Conservation (phyloP, 768 basidiomycete species). For the Galerina sulciceps region DNA sequence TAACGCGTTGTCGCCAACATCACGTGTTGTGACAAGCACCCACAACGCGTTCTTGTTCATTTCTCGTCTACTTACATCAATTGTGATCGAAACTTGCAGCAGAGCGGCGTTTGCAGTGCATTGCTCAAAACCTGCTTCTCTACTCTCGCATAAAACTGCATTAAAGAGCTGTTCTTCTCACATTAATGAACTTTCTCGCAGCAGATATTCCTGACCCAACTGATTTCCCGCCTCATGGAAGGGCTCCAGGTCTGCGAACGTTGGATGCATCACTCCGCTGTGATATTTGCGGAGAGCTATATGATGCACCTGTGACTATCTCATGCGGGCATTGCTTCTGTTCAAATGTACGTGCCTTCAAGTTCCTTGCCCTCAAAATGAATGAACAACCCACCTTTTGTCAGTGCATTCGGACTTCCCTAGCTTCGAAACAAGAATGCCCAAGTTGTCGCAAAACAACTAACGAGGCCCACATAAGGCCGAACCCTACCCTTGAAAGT, state of each 20-base stretch:
- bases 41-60: too few relatives aligned
- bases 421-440: constrained; percentile 67
- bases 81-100: too few relatives aligned
- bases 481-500: constrained; percentile 74
- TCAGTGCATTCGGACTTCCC: constrained; percentile 72
- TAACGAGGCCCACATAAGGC: constrained; percentile 66
- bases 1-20: neutral
- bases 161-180: neutral
- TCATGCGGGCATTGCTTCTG: constrained; percentile 85
- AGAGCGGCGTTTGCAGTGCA: too few relatives aligned
- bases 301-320: constrained; percentile 73
- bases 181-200: constrained; percentile 20
- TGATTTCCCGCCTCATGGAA: constrained; percentile 59
- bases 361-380: constrained; percentile 1
- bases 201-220: constrained; percentile 57
- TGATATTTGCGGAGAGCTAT: constrained; percentile 76
- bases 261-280: constrained; percentile 74
- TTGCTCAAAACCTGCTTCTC: too few relatives aligned
- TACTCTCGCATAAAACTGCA: neutral
- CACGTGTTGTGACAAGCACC: constrained; percentile 16
- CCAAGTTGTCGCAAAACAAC: constrained; percentile 67
- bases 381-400: neutral
- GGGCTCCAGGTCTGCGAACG: constrained; percentile 57
- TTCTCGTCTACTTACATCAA: too few relatives aligned
- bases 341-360: constrained; percentile 55